phyloP scores from a whole-genome alignment of 2,329 filamentous ascomycete genomes.

The Monosporascus sp. region DNA sequence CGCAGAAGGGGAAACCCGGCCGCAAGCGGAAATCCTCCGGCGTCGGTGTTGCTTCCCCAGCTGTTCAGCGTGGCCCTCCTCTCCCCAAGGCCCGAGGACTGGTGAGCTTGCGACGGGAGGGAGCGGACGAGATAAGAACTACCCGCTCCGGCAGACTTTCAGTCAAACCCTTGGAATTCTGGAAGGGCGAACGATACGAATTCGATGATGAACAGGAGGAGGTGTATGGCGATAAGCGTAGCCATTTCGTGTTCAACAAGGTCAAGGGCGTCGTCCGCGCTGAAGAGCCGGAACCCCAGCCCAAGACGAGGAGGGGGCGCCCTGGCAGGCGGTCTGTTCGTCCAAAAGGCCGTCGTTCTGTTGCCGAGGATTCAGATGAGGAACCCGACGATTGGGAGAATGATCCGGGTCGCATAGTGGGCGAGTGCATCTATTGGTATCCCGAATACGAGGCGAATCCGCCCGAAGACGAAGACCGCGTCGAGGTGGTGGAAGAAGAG shows the following conservation, averaged over 20 bases:
- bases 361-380: constrained; percentile 47
- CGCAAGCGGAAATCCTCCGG: constrained; percentile 35
- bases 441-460: constrained; percentile 50
- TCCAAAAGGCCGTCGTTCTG: constrained; percentile 3
- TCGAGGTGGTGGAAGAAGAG: constrained; percentile 50
- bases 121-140: constrained; percentile 47
- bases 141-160: constrained; percentile 76
- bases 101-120: constrained; percentile 46
- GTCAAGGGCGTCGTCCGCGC: constrained; percentile 76
- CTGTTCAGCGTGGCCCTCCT: constrained; percentile 49
- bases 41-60: constrained; percentile 40
- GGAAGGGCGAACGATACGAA: constrained; percentile 77
- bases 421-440: constrained; percentile 61
- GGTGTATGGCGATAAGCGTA: constrained; percentile 35
- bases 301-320: constrained; percentile 18
- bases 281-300: constrained; percentile 49
- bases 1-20: constrained; percentile 26
- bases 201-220: constrained; percentile 58
- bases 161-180: constrained; percentile 74
- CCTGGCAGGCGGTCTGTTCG: constrained; percentile 13
- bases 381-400: constrained; percentile 67
- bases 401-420: constrained; percentile 58
- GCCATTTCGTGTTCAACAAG: constrained; percentile 57
- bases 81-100: constrained; percentile 51
- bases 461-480: constrained; percentile 49